Percentiles rank a stretch among this genome's conserved stretches.
These are phyloP conservation scores for Basipetospora chlamydospora DNA, from an alignment of 2,329 filamentous ascomycete species.

Conservation along the genomic window DNA sequence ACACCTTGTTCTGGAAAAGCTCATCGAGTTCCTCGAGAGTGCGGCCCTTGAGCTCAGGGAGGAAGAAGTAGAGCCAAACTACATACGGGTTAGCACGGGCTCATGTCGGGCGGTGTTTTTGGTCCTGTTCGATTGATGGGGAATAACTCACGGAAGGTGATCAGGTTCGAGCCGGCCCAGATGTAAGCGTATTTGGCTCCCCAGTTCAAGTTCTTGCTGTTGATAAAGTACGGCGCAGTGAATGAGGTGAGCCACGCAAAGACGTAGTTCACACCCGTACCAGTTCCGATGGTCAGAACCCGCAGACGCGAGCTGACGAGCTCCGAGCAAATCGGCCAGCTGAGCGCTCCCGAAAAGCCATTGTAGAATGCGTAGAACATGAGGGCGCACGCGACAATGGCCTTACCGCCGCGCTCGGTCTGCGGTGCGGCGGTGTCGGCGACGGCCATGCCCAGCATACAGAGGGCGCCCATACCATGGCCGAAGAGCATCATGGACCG, in stretches of 20 bases:
- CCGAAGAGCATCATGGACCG: constrained; percentile 31
- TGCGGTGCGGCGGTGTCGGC: constrained; percentile 25
- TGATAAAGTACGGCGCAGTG: constrained; percentile 39
- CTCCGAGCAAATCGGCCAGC: constrained; percentile 35
- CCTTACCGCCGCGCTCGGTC: constrained; percentile 17
- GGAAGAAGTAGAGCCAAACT: constrained; percentile 4
- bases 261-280: constrained; percentile 31
- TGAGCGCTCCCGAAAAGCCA: constrained; percentile 32
- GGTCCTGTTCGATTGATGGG: neutral
- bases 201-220: constrained; percentile 33
- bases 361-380: constrained; percentile 36
- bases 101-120: too few relatives aligned
- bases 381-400: constrained; percentile 30
- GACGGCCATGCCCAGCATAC: constrained; percentile 34
- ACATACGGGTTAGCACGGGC: neutral
- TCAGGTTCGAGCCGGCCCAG: constrained; percentile 21
- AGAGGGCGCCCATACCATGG: constrained; percentile 28
- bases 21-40: constrained; percentile 9
- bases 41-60: constrained; percentile 5
- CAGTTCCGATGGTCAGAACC: constrained; percentile 35
- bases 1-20: constrained; percentile 2
- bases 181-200: constrained; percentile 36
- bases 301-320: constrained; percentile 36
- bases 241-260: constrained; percentile 36
- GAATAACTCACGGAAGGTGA: constrained; percentile 4